Evolutionary conservation across 2,329 filamentous ascomycete species (phyloP).

Genomic region (Xylariaceae sp.): DNA sequence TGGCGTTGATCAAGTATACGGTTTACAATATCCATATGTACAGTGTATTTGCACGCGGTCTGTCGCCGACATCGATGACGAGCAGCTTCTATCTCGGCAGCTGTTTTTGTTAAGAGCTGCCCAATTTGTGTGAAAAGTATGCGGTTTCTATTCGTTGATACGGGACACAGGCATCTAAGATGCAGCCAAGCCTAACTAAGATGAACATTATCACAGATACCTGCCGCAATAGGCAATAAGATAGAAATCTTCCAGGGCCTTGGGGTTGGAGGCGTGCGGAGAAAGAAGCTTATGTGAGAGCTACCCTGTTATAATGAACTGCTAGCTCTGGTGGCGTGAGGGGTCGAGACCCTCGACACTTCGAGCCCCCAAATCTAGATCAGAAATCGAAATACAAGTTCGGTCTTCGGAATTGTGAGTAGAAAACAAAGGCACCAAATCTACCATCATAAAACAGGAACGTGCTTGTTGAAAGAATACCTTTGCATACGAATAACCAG

Average conservation of each 20-base stretch:
- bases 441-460: too few relatives aligned
- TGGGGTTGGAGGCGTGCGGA: constrained; percentile 17
- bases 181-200: constrained; percentile 21
- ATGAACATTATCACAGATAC: constrained; percentile 26
- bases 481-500: too few relatives aligned
- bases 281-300: constrained; percentile 15
- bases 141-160: neutral
- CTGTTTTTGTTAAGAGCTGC: constrained; percentile 17
- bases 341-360: too few relatives aligned
- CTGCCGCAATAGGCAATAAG: constrained; percentile 36
- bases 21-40: neutral
- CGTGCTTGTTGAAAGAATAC: too few relatives aligned
- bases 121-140: constrained; percentile 12
- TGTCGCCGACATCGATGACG: neutral
- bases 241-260: constrained; percentile 2
- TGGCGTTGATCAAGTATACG: neutral
- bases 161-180: neutral
- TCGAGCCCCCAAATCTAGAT: too few relatives aligned
- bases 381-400: too few relatives aligned
- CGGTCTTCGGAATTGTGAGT: too few relatives aligned
- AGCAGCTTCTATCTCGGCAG: constrained; percentile 1
- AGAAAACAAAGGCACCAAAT: too few relatives aligned
- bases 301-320: too few relatives aligned
- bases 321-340: too few relatives aligned
- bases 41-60: neutral